A percentile compares a stretch with the other conserved stretches of the same genome.
Conservation (phyloP, 2,329 filamentous ascomycete genomes). For the Aureobasidium mangrovei region DNA sequence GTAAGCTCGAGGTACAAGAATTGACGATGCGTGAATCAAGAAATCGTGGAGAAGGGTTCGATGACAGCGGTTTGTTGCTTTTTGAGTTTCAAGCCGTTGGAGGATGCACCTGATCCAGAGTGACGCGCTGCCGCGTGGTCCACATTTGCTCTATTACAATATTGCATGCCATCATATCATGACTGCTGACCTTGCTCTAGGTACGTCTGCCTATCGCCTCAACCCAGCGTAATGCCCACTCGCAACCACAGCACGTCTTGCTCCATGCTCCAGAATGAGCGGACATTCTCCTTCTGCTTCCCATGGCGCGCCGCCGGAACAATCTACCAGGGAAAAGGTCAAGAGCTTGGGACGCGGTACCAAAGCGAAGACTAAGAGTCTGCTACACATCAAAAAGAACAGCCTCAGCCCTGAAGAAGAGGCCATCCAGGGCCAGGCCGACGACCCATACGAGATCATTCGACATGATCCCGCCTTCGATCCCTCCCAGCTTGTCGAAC, state of each 20-base stretch:
- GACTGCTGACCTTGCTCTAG: not conserved
- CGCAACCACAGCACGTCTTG: not conserved
- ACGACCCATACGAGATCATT: constrained; percentile 14
- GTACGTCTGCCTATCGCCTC: not conserved
- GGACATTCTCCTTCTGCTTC: not conserved
- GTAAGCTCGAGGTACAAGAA: too few species aligned
- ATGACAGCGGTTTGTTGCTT: too few species aligned
- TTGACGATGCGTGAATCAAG: too few species aligned
- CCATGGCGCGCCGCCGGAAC: not conserved
- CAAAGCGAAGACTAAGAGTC: constrained; percentile 16
- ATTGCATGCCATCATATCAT: not conserved
- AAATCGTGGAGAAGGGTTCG: too few species aligned
- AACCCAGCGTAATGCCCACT: not conserved
- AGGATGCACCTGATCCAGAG: too few species aligned
- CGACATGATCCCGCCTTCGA: constrained; percentile 29
- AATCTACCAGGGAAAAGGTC: constrained; percentile 12
- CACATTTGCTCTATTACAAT: too few species aligned
- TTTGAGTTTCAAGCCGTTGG: too few species aligned
- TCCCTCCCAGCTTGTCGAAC: constrained; percentile 21
- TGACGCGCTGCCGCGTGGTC: too few species aligned
- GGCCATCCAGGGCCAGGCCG: constrained; percentile 1
- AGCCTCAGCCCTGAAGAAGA: constrained; percentile 7
- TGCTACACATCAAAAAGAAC: constrained; percentile 9
- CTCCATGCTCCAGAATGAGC: not conserved
- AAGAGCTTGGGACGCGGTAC: constrained; percentile 13